These are phyloP conservation scores for Lipomyces spencermartinsiae DNA, from an alignment of 805 yeast species.

Conservation along the genomic window DNA sequence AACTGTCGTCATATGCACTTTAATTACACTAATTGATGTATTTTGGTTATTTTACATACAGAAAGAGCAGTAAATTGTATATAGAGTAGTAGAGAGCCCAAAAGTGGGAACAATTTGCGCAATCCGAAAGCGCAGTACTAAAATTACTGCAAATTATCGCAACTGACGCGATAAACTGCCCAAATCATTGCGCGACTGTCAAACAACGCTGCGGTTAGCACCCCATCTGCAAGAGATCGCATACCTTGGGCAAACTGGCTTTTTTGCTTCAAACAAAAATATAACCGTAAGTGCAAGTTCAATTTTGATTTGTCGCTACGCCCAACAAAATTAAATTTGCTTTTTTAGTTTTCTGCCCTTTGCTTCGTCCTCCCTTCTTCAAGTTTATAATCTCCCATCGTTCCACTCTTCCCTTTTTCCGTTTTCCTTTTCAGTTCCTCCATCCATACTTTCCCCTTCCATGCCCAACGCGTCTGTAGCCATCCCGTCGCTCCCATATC, in stretches of 20 bases:
- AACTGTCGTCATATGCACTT: too few species aligned
- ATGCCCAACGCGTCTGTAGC: not conserved
- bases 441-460: not conserved
- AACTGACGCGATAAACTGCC: not conserved
- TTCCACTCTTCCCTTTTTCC: conserved; percentile 4
- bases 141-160: not conserved
- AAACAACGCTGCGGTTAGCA: not conserved
- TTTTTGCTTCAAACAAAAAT: conserved; percentile 1
- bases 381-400: not conserved
- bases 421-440: conserved; percentile 6
- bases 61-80: too few species aligned
- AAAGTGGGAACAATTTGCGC: too few species aligned
- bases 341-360: conserved; percentile 4
- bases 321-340: not conserved
- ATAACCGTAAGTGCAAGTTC: not conserved
- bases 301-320: conserved; percentile 2
- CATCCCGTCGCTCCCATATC: not conserved
- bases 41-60: too few species aligned
- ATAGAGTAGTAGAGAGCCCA: too few species aligned
- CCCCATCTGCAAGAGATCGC: not conserved
- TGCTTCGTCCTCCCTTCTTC: not conserved
- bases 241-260: not conserved
- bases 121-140: too few species aligned
- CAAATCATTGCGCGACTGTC: not conserved
- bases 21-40: too few species aligned